phyloP scores from a whole-genome alignment of 2,329 filamentous ascomycete genomes.

The Colletotrichum lupini region DNA sequence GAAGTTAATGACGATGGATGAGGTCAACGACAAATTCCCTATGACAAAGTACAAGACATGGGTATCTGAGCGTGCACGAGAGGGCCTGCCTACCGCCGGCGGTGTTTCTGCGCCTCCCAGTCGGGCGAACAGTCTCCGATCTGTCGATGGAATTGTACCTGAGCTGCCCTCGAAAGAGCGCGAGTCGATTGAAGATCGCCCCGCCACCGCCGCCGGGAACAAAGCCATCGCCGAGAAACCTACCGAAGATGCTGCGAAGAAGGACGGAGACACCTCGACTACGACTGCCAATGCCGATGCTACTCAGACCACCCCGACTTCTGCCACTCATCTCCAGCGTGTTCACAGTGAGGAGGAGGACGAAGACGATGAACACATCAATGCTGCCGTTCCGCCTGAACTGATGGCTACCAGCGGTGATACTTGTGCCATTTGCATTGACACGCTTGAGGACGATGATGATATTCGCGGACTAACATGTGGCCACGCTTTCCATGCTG shows the following conservation, averaged over 20 bases:
- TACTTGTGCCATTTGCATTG: slow-evolving; percentile 95
- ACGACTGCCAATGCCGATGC: not conserved
- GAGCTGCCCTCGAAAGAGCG: slow-evolving; percentile 51
- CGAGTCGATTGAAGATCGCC: slow-evolving; percentile 52
- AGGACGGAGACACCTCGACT: slow-evolving; percentile 23
- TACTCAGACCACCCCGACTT: slow-evolving; percentile 22
- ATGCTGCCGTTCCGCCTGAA: slow-evolving; percentile 84
- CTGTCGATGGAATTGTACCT: slow-evolving; percentile 67
- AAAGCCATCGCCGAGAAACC: slow-evolving; percentile 26
- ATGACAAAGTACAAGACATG: slow-evolving; percentile 97
- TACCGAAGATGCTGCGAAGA: slow-evolving; percentile 13
- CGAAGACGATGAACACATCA: slow-evolving; percentile 83
- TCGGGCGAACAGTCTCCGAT: slow-evolving; percentile 77
- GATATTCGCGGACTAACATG: slow-evolving; percentile 94
- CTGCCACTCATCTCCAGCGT: slow-evolving; percentile 48
- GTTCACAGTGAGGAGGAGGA: slow-evolving; percentile 65
- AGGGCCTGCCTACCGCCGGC: slow-evolving; percentile 85
- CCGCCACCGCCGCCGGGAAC: slow-evolving; percentile 16
- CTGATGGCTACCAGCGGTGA: slow-evolving; percentile 86
- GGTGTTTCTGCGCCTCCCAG: slow-evolving; percentile 83
- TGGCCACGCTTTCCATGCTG: slow-evolving; percentile 97
- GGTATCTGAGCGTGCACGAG: slow-evolving; percentile 83
- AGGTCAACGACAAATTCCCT: slow-evolving; percentile 97
- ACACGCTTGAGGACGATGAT: slow-evolving; percentile 93
- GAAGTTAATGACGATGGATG: slow-evolving; percentile 99